Percentiles rank a stretch among this genome's conserved stretches.
Conservation (phyloP, 2,329 filamentous ascomycete genomes). For the Aspergillus brasiliensis region DNA sequence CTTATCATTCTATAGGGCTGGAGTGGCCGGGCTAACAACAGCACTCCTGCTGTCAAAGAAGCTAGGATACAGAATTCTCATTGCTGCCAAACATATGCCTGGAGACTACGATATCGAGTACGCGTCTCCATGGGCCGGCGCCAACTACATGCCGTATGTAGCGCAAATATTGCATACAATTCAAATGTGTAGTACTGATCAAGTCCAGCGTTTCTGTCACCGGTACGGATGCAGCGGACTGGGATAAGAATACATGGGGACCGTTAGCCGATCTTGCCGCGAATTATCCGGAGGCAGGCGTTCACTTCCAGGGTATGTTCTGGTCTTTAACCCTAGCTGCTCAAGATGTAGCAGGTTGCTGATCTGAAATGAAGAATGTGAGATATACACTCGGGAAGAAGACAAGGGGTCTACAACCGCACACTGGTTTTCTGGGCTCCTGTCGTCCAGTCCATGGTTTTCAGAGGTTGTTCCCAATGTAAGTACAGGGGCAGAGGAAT, state of each 20-base stretch:
- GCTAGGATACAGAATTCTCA: conserved; percentile 53
- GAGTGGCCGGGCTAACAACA: not conserved
- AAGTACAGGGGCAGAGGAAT: conserved; percentile 5
- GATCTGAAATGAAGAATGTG: conserved; percentile 34
- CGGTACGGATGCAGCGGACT: conserved; percentile 24
- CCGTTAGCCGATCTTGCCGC: conserved; percentile 59
- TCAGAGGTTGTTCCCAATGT: conserved; percentile 67
- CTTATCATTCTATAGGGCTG: not conserved
- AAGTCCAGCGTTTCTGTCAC: no score
- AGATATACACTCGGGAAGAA: conserved; percentile 61
- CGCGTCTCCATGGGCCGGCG: conserved; percentile 82
- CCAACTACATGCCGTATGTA: conserved; percentile 71
- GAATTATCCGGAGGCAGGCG: conserved; percentile 71
- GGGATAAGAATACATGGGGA: conserved; percentile 58
- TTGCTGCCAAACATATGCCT: conserved; percentile 83
- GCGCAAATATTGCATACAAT: no score
- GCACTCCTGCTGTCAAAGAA: not conserved
- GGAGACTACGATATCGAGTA: conserved; percentile 90
- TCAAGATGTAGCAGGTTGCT: not conserved
- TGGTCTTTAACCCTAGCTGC: no score
- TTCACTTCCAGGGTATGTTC: conserved; percentile 68
- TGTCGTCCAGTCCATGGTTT: conserved; percentile 70
- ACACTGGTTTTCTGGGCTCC: conserved; percentile 65
- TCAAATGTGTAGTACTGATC: not conserved
- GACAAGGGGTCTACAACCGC: conserved; percentile 57